Conservation (phyloP, 106 monocot genomes). For the Dendrobium chrysotoxum region DNA sequence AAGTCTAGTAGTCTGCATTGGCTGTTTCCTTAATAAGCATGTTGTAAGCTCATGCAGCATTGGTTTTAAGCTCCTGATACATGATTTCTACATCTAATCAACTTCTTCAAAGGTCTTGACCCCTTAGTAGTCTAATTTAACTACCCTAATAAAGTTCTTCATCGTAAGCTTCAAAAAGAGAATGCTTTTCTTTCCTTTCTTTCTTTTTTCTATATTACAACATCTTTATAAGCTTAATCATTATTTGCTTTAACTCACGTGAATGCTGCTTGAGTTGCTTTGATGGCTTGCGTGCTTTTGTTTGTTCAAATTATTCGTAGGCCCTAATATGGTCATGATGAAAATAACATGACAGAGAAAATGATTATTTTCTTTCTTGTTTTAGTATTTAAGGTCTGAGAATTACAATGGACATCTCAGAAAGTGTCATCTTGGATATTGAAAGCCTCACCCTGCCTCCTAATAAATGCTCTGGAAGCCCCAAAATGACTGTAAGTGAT, state of each 20-base stretch:
- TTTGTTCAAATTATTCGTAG: not conserved
- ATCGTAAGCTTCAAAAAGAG: no score
- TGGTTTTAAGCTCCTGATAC: not conserved
- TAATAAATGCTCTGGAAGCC: slow-evolving; percentile 62
- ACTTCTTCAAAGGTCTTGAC: not conserved
- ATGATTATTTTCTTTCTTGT: not conserved
- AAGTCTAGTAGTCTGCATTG: not conserved
- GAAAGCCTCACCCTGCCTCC: slow-evolving; percentile 41
- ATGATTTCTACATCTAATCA: not conserved
- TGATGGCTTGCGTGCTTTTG: not conserved
- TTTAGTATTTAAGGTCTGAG: not conserved
- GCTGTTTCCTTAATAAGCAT: not conserved
- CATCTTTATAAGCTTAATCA: not conserved
- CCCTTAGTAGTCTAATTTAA: not conserved
- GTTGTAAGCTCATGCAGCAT: not conserved
- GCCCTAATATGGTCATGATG: not conserved
- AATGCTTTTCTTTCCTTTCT: not conserved
- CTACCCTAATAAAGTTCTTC: not conserved
- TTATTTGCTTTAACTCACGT: not conserved
- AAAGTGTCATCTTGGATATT: slow-evolving; percentile 46
- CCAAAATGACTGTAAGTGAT: slow-evolving; percentile 57
- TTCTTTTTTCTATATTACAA: not conserved
- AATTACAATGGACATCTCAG: slow-evolving; percentile 18
- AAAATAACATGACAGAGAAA: not conserved
- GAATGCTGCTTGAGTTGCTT: not conserved